Evolutionary conservation across 768 basidiomycete species (phyloP).

Genomic region (Amanita brunnescens): DNA sequence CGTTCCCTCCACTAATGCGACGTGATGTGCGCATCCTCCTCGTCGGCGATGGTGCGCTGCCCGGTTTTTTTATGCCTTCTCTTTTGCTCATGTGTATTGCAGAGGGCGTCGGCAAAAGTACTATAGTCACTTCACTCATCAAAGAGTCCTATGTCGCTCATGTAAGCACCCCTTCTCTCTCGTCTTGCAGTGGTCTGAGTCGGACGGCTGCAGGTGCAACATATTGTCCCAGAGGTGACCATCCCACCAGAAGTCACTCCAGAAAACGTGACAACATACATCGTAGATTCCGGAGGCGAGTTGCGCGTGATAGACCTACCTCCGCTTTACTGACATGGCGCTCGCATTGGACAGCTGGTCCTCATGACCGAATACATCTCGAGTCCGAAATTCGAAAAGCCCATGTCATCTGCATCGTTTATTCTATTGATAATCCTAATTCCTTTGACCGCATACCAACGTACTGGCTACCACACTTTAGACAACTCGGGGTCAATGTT

Average conservation of each 20-base stretch:
- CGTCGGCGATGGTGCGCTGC: conserved; percentile 78
- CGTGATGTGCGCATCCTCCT: conserved; percentile 91
- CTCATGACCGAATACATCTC: conserved; percentile 79
- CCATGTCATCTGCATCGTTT: conserved; percentile 97
- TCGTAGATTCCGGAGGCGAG: conserved; percentile 94
- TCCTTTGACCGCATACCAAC: conserved; percentile 98
- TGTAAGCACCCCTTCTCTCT: conserved; percentile 32
- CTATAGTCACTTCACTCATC: conserved; percentile 93
- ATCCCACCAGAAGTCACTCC: conserved; percentile 97
- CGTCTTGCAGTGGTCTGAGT: not conserved
- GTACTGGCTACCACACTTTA: conserved; percentile 94
- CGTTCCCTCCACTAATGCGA: conserved; percentile 43
- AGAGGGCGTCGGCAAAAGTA: conserved; percentile 99
- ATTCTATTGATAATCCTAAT: conserved; percentile 92
- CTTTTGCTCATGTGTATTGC: conserved; percentile 13
- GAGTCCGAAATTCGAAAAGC: conserved; percentile 95
- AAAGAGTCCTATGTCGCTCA: conserved; percentile 91
- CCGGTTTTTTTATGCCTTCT: not conserved
- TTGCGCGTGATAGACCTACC: conserved; percentile 10
- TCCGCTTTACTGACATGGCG: conserved; percentile 1
- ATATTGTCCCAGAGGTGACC: conserved; percentile 93
- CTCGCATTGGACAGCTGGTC: conserved; percentile 50
- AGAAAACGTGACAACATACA: conserved; percentile 96
- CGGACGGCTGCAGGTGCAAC: conserved; percentile 62
- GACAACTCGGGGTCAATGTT: conserved; percentile 93